Evolutionary conservation across 23 red algal species (phyloP).

Genomic region (Agarophyton chilense): DNA sequence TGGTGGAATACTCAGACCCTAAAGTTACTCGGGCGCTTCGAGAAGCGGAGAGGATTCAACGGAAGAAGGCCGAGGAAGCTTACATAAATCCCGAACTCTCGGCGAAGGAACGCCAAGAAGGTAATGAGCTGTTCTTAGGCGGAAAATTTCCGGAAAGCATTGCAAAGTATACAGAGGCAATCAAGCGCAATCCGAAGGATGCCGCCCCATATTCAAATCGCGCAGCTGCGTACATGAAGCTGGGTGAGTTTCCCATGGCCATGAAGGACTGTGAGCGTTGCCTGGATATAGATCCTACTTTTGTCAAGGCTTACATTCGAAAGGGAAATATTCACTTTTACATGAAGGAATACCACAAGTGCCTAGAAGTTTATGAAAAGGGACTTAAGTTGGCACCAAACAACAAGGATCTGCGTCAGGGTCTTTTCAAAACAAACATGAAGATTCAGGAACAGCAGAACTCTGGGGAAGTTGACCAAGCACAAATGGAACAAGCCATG

Average conservation of each 20-base stretch:
- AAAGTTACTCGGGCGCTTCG: conserved; percentile 69
- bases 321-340: conserved; percentile 95
- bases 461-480: conserved; percentile 87
- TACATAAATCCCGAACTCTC: conserved; percentile 92
- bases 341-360: conserved; percentile 99
- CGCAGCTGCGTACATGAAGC: conserved; percentile 97
- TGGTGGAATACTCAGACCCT: conserved; percentile 90
- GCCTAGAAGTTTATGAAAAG: conserved; percentile 91
- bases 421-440: conserved; percentile 71
- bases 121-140: conserved; percentile 83
- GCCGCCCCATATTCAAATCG: conserved; percentile 92
- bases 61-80: conserved; percentile 80
- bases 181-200: conserved; percentile 94
- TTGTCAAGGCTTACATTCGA: conserved; percentile 90
- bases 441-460: conserved; percentile 84
- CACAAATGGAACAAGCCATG: conserved; percentile 89
- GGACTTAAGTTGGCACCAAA: conserved; percentile 90
- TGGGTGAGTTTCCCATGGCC: conserved; percentile 92
- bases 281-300: conserved; percentile 90
- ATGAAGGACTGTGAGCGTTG: conserved; percentile 92
- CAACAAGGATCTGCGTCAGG: conserved; percentile 89
- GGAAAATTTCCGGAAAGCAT: conserved; percentile 94
- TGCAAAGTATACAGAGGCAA: conserved; percentile 97
- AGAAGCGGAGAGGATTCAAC: conserved; percentile 56
- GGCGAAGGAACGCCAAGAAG: conserved; percentile 73